A percentile compares a stretch with the other conserved stretches of the same genome.
Evolutionary conservation across 352 stramenopile genomes (phyloP).

Genomic region (Phytophthora constricta): DNA sequence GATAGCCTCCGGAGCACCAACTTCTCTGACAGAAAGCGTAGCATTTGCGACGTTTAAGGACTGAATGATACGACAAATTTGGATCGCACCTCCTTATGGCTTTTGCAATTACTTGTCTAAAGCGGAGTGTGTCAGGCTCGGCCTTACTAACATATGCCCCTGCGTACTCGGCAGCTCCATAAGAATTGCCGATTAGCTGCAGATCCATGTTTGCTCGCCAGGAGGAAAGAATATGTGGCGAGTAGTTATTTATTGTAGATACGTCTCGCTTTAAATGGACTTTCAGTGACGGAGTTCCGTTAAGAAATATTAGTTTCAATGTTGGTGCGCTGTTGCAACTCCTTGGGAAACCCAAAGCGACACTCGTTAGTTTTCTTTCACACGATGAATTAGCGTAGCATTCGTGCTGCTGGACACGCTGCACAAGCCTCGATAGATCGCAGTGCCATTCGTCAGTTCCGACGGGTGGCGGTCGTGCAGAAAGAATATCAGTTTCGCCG

Average conservation of each 20-base stretch:
- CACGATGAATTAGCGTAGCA: conserved; percentile 12
- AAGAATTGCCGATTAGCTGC: conserved; percentile 30
- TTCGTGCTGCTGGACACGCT: conserved; percentile 11
- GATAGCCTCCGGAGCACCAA: background rate
- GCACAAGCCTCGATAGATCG: conserved; percentile 1
- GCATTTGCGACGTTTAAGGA: background rate
- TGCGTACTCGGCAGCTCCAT: conserved; percentile 33
- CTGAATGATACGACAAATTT: background rate
- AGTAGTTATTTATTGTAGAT: conserved; percentile 18
- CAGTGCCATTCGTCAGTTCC: background rate
- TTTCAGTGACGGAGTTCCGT: background rate
- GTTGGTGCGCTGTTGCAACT: background rate
- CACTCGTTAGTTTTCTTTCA: conserved; percentile 3
- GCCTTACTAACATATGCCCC: conserved; percentile 34
- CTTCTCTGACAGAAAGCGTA: background rate
- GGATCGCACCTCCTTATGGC: conserved; percentile 3
- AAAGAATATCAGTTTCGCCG: background rate
- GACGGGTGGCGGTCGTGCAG: background rate
- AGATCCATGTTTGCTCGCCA: conserved; percentile 42
- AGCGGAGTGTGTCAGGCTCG: background rate
- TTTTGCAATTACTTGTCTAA: conserved; percentile 10
- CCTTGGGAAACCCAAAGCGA: conserved; percentile 13
- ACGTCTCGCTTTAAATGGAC: conserved; percentile 5
- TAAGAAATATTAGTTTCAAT: background rate
- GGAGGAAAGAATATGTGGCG: background rate